Base-by-base conservation (phyloP, 164 flowering plant genomes). In the Stephania yunnanensis region DNA sequence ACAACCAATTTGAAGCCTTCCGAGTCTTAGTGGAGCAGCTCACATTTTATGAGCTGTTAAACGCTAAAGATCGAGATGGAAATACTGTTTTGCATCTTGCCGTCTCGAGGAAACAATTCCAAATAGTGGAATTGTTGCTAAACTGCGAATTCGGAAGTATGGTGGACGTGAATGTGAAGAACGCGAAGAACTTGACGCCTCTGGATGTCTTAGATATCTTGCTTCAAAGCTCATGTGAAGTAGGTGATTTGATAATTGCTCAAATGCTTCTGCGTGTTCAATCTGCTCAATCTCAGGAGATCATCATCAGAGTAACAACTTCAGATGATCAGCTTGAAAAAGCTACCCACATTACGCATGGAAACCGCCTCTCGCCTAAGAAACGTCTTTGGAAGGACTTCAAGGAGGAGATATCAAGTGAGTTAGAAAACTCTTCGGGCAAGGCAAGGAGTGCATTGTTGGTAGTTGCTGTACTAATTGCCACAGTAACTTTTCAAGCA, bases 401-500 rank as follows among this genome's bases (percentile, higher is more conserved):
- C 66, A 19, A 6, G 42, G 42, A 36, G 42, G 42, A 36, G 42
- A 36, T 36, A 36, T 36, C 42, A 4, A 36, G 42, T 2, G 68
- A 64, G 67, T 25, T 70, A 22, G 74, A 71, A 13, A 11, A 76
- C 13, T 71, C 74, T 3, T 10, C 74, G 46, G 48, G 74, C 9
- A 74, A 71, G 25, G 66, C 74, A 30, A 58, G 72, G 25, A 65
- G 64, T 61, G 36, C 53, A n/a, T 48, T 77, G 3, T 68, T 79
- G 73, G 76, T 82, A 42, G 80, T 79, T 0, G 82, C 82, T 1
- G 71, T 75, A 25, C 71, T 82, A 10, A 72, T 77, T 8, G 82
- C 80, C 42, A 77, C 82, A 7, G 76, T 69, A 17, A 77, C 78
- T 10, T 79, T 72, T 50, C 76, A 77, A 67, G 84, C 74, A 19